Evolutionary conservation across 164 flowering plant genomes (phyloP), one percentile per base, ranked within the genome.

Genomic region (Brasenia schreberi): DNA sequence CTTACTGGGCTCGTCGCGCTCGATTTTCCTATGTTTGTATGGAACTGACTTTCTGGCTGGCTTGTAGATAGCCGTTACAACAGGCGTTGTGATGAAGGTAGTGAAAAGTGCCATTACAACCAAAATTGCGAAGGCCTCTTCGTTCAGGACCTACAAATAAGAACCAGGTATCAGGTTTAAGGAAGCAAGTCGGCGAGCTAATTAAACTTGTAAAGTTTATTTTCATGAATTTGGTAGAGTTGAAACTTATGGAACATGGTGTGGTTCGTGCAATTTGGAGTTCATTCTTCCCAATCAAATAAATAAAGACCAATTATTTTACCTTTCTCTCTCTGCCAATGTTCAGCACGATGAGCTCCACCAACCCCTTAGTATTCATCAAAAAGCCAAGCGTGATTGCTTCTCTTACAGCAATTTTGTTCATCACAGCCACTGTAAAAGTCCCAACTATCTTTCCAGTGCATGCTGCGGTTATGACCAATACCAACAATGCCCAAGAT

Each of bases 51-150:
- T 4, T 33, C 74, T 27, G 5, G 80, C 76, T 0, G 96, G 86
- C 43, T 78, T 83, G 77, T 87, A 86, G 42, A 87, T 49, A 42
- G 86, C 86, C 83, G 83, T 80, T 4, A 87, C 86, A 0, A 70
- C 66, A 3, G 93, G 96, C 3, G 93, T 87, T 11, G 93, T 89
- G 12, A 89, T 78, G 80, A 89, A 87, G 53, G 96, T 89, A 23
- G 89, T 86, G 76, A 89, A 77, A 19, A 89, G 73, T 12, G 92
- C 93, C 96, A 89, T 87, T 0, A 87, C 78, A 9, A 89, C 91
- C 18, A 89, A 69, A n/a, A 89, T 84, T 0, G 96, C 87, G 66
- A 89, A 89, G 1, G 61, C 75, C 72, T 87, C 86, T 17, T 89
- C 93, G 19, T 86, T 85, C 0, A 87, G 77, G 10, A 89, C 96